Evolutionary conservation across 805 yeast species (phyloP).

Genomic region (Limtongozyma cylindracea): DNA sequence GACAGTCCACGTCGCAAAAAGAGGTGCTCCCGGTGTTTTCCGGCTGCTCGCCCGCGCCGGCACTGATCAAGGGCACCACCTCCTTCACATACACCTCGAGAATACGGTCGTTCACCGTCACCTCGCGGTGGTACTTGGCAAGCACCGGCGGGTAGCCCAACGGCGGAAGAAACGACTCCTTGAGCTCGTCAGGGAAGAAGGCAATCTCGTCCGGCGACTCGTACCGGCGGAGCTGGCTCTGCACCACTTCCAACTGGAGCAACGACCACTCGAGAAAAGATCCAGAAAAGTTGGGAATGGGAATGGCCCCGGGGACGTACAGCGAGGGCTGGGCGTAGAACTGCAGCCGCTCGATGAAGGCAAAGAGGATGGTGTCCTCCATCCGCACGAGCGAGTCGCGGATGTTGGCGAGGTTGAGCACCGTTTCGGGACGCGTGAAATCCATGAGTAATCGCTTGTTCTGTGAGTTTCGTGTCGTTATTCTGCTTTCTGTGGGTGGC

Average conservation of each 20-base stretch:
- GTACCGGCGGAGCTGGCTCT: slow-evolving; percentile 61
- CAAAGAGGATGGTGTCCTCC: slow-evolving; percentile 93
- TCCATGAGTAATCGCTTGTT: too few species aligned
- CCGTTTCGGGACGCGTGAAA: slow-evolving; percentile 62
- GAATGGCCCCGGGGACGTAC: slow-evolving; percentile 28
- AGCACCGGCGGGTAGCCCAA: slow-evolving; percentile 57
- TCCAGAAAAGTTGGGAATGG: slow-evolving; percentile 46
- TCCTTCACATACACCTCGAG: slow-evolving; percentile 37
- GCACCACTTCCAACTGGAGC: slow-evolving; percentile 37
- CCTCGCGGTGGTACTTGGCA: slow-evolving; percentile 47
- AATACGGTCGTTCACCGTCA: slow-evolving; percentile 55
- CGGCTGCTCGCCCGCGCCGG: slow-evolving; percentile 41
- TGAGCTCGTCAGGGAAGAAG: slow-evolving; percentile 46
- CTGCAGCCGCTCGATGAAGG: slow-evolving; percentile 81
- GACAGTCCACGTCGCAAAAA: slow-evolving; percentile 57
- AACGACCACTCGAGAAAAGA: slow-evolving; percentile 77
- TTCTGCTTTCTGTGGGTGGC: too few species aligned
- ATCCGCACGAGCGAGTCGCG: slow-evolving; percentile 67
- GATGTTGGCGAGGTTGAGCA: slow-evolving; percentile 57
- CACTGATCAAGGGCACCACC: slow-evolving; percentile 56
- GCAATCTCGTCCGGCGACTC: slow-evolving; percentile 91
- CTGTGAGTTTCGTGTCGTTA: too few species aligned
- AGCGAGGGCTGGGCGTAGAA: slow-evolving; percentile 54
- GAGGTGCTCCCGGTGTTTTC: slow-evolving; percentile 83
- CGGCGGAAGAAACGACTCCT: slow-evolving; percentile 58